Evolutionary conservation across 495 filamentous ascomycete species (phyloP).

Genomic region (Lindgomyces ingoldianus): DNA sequence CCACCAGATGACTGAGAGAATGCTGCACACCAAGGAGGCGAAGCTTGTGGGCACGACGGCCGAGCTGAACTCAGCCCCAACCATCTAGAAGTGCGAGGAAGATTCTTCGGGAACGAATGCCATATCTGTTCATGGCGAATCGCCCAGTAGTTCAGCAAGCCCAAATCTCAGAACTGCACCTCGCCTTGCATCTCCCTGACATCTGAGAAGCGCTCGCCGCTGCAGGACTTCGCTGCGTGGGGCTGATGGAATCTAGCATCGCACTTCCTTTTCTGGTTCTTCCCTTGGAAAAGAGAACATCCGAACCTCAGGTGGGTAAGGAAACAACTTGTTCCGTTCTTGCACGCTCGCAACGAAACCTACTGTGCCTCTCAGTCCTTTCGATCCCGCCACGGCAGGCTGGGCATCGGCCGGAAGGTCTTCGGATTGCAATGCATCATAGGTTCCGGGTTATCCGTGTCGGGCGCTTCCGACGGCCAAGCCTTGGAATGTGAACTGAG

Average conservation of each 20-base stretch:
- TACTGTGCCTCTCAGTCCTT: neutral
- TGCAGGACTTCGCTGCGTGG: neutral
- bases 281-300: neutral
- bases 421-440: neutral
- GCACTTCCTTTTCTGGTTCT: neutral
- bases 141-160: neutral
- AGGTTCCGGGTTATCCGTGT: neutral
- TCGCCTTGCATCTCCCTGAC: neutral
- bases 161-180: neutral
- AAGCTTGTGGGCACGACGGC: constrained; percentile 6
- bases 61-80: constrained; percentile 31
- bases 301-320: neutral
- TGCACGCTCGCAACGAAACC: neutral
- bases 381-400: neutral
- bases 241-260: neutral
- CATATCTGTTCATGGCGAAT: neutral
- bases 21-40: constrained; percentile 16
- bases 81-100: neutral
- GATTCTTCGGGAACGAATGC: constrained; percentile 4
- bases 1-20: constrained; percentile 22
- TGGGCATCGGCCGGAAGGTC: constrained; percentile 2
- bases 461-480: neutral
- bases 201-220: too few species aligned
- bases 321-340: constrained; percentile 22
- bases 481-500: neutral